Conservation (phyloP, 2,329 filamentous ascomycete genomes). For the Graphilbum sp. region DNA sequence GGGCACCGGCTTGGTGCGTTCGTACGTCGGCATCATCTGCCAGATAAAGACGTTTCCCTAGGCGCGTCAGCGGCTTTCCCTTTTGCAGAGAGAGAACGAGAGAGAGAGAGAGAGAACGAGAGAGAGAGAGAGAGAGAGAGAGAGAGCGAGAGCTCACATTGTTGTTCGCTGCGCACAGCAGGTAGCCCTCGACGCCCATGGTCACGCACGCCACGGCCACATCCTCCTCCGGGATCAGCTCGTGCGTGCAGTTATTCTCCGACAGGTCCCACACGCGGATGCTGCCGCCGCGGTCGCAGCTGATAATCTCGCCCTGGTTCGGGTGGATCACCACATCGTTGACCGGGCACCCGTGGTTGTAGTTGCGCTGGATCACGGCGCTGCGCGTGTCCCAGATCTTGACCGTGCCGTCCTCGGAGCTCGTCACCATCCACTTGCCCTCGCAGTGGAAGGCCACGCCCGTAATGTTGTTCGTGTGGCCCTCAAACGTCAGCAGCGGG, state of each 20-base stretch:
- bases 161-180: slow-evolving; percentile 89
- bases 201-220: slow-evolving; percentile 88
- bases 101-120: too few species aligned
- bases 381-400: slow-evolving; percentile 93
- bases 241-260: slow-evolving; percentile 92
- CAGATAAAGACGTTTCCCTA: slow-evolving; percentile 96
- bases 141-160: too few species aligned
- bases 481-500: slow-evolving; percentile 83
- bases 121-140: too few species aligned
- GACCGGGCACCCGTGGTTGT: slow-evolving; percentile 73
- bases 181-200: slow-evolving; percentile 81
- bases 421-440: slow-evolving; percentile 99
- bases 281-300: slow-evolving; percentile 82
- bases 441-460: slow-evolving; percentile 97
- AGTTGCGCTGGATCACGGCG: slow-evolving; percentile 79
- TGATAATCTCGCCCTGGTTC: slow-evolving; percentile 96
- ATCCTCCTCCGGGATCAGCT: slow-evolving; percentile 91
- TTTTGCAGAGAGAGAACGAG: too few species aligned
- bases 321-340: slow-evolving; percentile 99
- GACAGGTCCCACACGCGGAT: slow-evolving; percentile 93
- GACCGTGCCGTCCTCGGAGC: slow-evolving; percentile 88
- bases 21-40: slow-evolving; percentile 72
- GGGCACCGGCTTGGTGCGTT: slow-evolving; percentile 70
- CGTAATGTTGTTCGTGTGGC: slow-evolving; percentile 89
- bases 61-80: too few species aligned